phyloP scores from a whole-genome alignment of 2,329 filamentous ascomycete genomes.

The Fusarium tuaranense region DNA sequence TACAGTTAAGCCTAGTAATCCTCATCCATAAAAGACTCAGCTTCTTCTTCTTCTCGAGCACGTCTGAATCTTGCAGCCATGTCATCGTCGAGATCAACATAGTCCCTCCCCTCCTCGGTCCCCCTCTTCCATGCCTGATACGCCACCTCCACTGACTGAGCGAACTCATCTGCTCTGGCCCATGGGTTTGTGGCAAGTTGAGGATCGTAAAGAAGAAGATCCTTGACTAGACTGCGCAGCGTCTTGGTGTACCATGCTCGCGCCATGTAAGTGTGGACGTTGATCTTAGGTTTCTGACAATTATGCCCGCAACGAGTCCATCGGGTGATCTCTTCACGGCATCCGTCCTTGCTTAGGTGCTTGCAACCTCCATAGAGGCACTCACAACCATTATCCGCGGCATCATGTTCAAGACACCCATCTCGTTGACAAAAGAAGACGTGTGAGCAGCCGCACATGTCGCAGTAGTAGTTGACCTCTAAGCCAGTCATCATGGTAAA shows the following conservation, averaged over 20 bases:
- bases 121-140: conserved; percentile 47
- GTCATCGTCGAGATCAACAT: conserved; percentile 49
- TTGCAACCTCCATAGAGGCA: conserved; percentile 41
- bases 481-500: conserved; percentile 57
- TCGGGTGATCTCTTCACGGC: conserved; percentile 9
- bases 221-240: conserved; percentile 39
- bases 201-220: conserved; percentile 42
- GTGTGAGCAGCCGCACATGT: conserved; percentile 41
- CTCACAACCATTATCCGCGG: conserved; percentile 26
- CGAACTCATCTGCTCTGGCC: conserved; percentile 11
- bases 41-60: neutral
- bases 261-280: conserved; percentile 46
- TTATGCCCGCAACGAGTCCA: conserved; percentile 36
- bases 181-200: conserved; percentile 6
- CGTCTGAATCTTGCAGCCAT: conserved; percentile 15
- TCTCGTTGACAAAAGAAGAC: conserved; percentile 45
- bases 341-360: conserved; percentile 15
- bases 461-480: conserved; percentile 27
- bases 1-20: neutral
- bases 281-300: conserved; percentile 41
- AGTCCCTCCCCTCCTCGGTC: conserved; percentile 46
- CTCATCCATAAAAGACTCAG: neutral
- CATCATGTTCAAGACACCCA: conserved; percentile 43
- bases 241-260: conserved; percentile 44
- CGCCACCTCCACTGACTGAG: conserved; percentile 36